Percentiles rank a stretch among this genome's conserved stretches.
Conservation (phyloP, 768 basidiomycete genomes). For the Leccinum sublutescens region DNA sequence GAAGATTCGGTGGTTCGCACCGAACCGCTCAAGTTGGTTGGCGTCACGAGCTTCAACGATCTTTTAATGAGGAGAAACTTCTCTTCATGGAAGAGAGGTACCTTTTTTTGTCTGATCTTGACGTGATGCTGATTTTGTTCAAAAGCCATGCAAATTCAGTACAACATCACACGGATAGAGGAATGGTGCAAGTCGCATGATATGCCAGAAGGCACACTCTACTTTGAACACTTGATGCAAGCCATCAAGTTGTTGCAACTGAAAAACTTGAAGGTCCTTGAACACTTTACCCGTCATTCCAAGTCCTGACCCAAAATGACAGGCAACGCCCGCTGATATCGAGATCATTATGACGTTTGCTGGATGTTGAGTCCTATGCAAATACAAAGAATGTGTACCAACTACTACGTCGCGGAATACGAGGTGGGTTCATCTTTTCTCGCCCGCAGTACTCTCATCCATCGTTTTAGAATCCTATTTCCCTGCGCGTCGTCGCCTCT, state of each 20-base stretch:
- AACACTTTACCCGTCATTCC: background rate
- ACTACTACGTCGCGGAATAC: conserved; percentile 99
- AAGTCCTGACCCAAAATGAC: conserved; percentile 6
- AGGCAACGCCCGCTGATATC: conserved; percentile 93
- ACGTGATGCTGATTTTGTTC: conserved; percentile 1
- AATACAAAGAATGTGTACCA: conserved; percentile 98
- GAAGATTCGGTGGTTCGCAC: conserved; percentile 96
- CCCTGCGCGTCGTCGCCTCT: conserved; percentile 92
- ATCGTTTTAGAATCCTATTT: conserved; percentile 79
- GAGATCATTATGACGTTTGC: conserved; percentile 99
- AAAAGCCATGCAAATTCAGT: conserved; percentile 99
- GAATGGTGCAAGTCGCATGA: conserved; percentile 99
- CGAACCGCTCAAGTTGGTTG: conserved; percentile 92
- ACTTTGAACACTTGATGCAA: conserved; percentile 99
- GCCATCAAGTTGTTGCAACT: conserved; percentile 97
- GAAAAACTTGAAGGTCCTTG: conserved; percentile 70
- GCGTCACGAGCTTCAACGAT: conserved; percentile 97
- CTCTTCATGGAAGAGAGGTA: conserved; percentile 99
- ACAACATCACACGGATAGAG: conserved; percentile 96
- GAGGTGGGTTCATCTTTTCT: conserved; percentile 56
- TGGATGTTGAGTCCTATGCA: conserved; percentile 99
- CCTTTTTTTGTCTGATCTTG: conserved; percentile 20
- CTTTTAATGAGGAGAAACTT: conserved; percentile 98
- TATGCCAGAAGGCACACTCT: conserved; percentile 97
- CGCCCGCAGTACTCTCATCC: background rate